These are phyloP conservation scores for Akanthomyces lecanii DNA, from an alignment of 2,329 filamentous ascomycete genomes.

Conservation along the genomic window DNA sequence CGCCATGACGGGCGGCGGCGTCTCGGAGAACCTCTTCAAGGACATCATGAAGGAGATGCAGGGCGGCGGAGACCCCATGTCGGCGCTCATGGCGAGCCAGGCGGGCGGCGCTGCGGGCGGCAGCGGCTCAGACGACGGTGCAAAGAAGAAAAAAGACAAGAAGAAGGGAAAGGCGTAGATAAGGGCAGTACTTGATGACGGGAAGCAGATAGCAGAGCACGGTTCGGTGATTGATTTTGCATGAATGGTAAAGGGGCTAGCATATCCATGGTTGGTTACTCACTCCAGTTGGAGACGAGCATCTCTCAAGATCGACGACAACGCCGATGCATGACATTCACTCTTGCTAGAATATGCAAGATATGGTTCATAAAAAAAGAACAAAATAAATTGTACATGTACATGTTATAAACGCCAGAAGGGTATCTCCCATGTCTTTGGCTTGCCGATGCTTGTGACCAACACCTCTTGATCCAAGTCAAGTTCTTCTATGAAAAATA, in stretches of 20 bases:
- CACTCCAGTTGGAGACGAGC: neutral
- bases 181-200: neutral
- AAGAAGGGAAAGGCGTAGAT: slow-evolving; percentile 41
- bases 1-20: slow-evolving; percentile 86
- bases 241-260: neutral
- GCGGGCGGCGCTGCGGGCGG: slow-evolving; percentile 27
- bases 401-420: slow-evolving; percentile 14
- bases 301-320: neutral
- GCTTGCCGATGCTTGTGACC: slow-evolving; percentile 1
- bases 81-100: slow-evolving; percentile 38
- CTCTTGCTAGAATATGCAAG: slow-evolving; percentile 8
- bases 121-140: slow-evolving; percentile 22
- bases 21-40: slow-evolving; percentile 90
- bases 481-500: slow-evolving; percentile 12
- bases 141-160: slow-evolving; percentile 47
- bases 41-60: slow-evolving; percentile 96
- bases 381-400: slow-evolving; percentile 16
- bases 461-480: neutral
- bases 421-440: slow-evolving; percentile 11
- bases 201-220: neutral
- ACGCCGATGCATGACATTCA: neutral
- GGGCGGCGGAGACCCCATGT: slow-evolving; percentile 43
- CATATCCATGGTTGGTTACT: neutral
- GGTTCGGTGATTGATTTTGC: neutral
- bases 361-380: neutral